Evolutionary conservation across 202 grass and related monocot species (phyloP), one percentile per base, ranked within the genome.

Genomic region (Miscanthus sacchariflorus): DNA sequence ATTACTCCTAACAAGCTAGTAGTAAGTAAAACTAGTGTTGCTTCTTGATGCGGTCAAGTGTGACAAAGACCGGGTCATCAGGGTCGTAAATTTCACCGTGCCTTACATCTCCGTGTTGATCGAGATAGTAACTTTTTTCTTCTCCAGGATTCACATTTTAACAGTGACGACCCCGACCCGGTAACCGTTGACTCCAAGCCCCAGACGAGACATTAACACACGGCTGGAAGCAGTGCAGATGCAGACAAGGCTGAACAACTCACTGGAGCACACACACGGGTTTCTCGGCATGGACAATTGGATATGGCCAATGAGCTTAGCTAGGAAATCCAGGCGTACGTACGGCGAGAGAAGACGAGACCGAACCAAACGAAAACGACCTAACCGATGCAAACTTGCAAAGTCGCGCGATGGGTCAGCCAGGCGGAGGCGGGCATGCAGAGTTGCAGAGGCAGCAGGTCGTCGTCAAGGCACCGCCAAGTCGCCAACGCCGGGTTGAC

Each of bases 31-130:
- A 56, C 40, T 7, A 40, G 33, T 25, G 48, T 76, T 76, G 81
- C 85, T 68, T 84, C 69, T 70, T 75, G 85, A 80, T 70, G 46
- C 70, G 81, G 85, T 28, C 67, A 72, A 66, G n/a, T 46, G 21
- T 24, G 21, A 63, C n/a, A 7, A 50, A 77, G 83, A 85, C 35
- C 27, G n/a, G 72, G 83, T 68, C 83, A 85, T 38, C 36, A 39
- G 42, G 19, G 15, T 25, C 56, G 45, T 68, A 14, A 24, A 45
- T 49, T 65, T 64, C 56, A 74, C 25, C 24, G 54, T 36, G 9
- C 23, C 5, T 74, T 61, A 61, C 21, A 59, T 18, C 6, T 52
- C 49, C 52, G 6, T n/a, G 7, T 56, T 6, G 6, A 61, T 61
- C 21, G 68, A 72, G 68, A 54, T 54, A 7, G 40, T 58, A 35